Conservation (phyloP, 768 basidiomycete species). For the Russula earlei region DNA sequence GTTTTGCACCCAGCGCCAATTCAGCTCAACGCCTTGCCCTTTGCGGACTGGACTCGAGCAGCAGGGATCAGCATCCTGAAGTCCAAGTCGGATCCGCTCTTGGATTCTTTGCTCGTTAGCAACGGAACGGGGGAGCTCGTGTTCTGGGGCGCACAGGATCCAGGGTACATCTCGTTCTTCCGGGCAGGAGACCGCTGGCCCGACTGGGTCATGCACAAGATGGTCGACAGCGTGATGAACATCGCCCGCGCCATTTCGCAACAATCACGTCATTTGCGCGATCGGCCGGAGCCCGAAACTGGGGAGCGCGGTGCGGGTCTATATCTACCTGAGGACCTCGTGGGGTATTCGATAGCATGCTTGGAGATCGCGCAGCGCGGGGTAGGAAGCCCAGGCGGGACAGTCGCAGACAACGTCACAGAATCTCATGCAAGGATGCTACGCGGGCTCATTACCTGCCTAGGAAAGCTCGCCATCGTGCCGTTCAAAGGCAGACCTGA, state of each 20-base stretch:
- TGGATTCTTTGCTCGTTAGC: constrained; percentile 66
- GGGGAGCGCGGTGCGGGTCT: constrained; percentile 76
- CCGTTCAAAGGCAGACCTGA: constrained; percentile 65
- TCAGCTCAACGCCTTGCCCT: constrained; percentile 46
- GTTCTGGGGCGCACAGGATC: constrained; percentile 81
- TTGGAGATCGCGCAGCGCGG: constrained; percentile 80
- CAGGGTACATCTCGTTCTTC: constrained; percentile 49
- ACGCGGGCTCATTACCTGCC: constrained; percentile 60
- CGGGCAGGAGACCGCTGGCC: constrained; percentile 44
- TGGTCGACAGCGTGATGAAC: constrained; percentile 80
- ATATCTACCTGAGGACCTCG: constrained; percentile 85
- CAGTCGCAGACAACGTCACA: constrained; percentile 65
- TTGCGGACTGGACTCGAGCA: constrained; percentile 84
- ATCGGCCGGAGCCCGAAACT: constrained; percentile 59
- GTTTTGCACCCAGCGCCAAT: constrained; percentile 46
- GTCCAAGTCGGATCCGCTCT: constrained; percentile 60
- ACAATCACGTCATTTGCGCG: constrained; percentile 76
- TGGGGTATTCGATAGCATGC: constrained; percentile 78
- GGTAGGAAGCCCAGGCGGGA: constrained; percentile 34
- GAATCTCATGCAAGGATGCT: constrained; percentile 74
- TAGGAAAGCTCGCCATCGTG: constrained; percentile 55
- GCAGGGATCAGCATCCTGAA: constrained; percentile 86
- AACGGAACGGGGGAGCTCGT: constrained; percentile 84
- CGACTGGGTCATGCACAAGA: constrained; percentile 55
- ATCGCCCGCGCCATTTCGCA: constrained; percentile 72